Evolutionary conservation across 1,139 yeast species (phyloP).

Genomic region (Geotrichum reessii): DNA sequence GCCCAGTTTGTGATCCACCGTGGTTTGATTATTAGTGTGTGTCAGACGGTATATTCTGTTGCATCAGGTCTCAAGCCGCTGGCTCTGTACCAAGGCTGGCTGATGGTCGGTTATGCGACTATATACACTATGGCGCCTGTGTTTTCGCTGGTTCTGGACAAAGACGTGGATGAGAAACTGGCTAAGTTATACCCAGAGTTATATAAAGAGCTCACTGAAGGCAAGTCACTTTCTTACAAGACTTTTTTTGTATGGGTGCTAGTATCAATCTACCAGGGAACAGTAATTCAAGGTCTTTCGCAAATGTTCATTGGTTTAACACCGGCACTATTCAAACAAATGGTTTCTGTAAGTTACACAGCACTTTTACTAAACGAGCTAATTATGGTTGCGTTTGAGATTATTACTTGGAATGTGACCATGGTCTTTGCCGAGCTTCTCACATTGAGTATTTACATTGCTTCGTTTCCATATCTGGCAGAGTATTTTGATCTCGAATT

Average conservation of each 20-base stretch:
- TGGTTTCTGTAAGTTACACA: conserved; percentile 83
- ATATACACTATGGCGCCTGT: conserved; percentile 98
- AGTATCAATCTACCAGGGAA: conserved; percentile 83
- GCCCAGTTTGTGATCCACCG: conserved; percentile 96
- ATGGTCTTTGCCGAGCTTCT: conserved; percentile 71
- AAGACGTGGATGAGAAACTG: conserved; percentile 84
- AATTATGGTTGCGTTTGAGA: conserved; percentile 88
- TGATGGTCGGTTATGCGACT: conserved; percentile 98
- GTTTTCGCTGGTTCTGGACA: conserved; percentile 83
- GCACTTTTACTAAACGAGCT: conserved; percentile 79
- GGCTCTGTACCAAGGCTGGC: conserved; percentile 91
- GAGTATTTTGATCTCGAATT: conserved; percentile 78
- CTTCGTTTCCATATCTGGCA: conserved; percentile 70
- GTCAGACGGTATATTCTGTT: conserved; percentile 89
- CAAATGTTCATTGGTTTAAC: conserved; percentile 69
- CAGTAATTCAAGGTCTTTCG: conserved; percentile 67
- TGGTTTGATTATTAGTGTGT: conserved; percentile 90
- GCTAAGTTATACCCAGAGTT: conserved; percentile 91
- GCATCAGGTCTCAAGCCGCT: conserved; percentile 86
- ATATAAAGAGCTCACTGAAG: conserved; percentile 85
- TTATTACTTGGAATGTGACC: conserved; percentile 78
- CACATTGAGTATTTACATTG: conserved; percentile 62
- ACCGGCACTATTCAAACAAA: conserved; percentile 49
- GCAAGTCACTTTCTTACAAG: conserved; percentile 75
- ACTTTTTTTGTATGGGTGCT: conserved; percentile 91